Evolutionary conservation across 352 stramenopile genomes (phyloP).

Genomic region (Phytopythium montanum): DNA sequence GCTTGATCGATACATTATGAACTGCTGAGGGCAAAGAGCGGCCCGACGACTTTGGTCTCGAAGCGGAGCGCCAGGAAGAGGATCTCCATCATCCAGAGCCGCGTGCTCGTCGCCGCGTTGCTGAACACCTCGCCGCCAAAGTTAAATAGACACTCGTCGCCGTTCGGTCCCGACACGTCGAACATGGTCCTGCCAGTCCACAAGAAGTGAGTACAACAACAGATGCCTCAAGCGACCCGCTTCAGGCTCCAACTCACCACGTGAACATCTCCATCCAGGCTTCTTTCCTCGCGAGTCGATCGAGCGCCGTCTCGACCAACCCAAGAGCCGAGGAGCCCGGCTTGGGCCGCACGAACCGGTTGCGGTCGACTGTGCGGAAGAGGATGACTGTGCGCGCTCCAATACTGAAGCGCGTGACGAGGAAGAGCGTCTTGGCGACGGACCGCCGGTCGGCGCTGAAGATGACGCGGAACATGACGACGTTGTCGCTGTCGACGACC

Average conservation of each 20-base stretch:
- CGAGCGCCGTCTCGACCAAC: not conserved
- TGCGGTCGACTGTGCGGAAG: constrained; percentile 36
- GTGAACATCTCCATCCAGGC: constrained; percentile 64
- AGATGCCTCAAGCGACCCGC: not conserved
- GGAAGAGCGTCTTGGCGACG: constrained; percentile 42
- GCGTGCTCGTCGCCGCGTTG: constrained; percentile 29
- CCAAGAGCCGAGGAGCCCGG: not conserved
- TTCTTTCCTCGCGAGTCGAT: constrained; percentile 4
- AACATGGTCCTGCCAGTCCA: constrained; percentile 35
- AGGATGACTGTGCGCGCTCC: constrained; percentile 35
- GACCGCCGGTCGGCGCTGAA: constrained; percentile 14
- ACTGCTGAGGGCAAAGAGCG: constrained; percentile 25
- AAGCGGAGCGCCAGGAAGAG: constrained; percentile 56
- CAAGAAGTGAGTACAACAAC: not conserved
- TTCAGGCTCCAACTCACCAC: constrained; percentile 23
- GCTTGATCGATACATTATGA: not conserved
- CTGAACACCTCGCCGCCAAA: constrained; percentile 49
- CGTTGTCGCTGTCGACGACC: constrained; percentile 56
- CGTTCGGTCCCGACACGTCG: constrained; percentile 23
- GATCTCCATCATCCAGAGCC: constrained; percentile 66
- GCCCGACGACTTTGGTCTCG: constrained; percentile 46
- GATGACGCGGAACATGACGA: constrained; percentile 53
- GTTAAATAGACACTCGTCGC: constrained; percentile 32
- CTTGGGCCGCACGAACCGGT: constrained; percentile 13
- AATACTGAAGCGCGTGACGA: constrained; percentile 37